Base-by-base conservation (phyloP, 2,329 filamentous ascomycete species). In the Dactylellina leptospora region DNA sequence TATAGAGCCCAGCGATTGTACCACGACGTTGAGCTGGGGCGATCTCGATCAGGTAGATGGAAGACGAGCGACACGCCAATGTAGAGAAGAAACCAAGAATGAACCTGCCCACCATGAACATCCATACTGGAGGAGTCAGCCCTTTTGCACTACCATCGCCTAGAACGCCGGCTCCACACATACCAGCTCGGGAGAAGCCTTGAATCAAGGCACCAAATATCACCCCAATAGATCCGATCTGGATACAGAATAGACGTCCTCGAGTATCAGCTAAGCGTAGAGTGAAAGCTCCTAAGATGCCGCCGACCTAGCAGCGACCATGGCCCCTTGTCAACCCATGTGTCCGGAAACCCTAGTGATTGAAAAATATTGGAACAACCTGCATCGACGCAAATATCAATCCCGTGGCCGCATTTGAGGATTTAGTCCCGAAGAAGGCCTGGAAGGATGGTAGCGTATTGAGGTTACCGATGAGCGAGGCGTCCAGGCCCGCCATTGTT, bases 11-110 rank as follows among this genome's bases (percentile, higher is more conserved):
- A 85, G 87, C 75, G n/a, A 87, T 81, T 18, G 86, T 81, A 36
- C 86, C 86, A 73, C 87, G 83, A 77, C 85, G 86, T 1, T 84
- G 83, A 0, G 87, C 87, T 75, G 89, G 87, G 1, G 85, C 83
- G 62, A 87, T 82, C 77, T 90, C 87, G 42, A 86, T 84, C 11
- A 85, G 84, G 76, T 88, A 88, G 10, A 85, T 84, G 1, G 87
- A 87, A 0, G 84, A 86, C 5, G 86, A 85, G 3, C 85, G 83
- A 2, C 84, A 83, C 3, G 84, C 84, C 61, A 89, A 85, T 1
- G 84, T 82, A 40, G 86, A 85, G 40, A 87, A 87, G 68, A 85
- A 84, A 3, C 84, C 84, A 11, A 86, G 80, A 20, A 85, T 76
- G 75, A 86, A 85, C 20, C 84, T 80, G 4, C 84, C 83, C 3